Evolutionary conservation across 2,329 filamentous ascomycete genomes (phyloP), one percentile per base, ranked within the genome.

Genomic region (Curvularia verruculosa): DNA sequence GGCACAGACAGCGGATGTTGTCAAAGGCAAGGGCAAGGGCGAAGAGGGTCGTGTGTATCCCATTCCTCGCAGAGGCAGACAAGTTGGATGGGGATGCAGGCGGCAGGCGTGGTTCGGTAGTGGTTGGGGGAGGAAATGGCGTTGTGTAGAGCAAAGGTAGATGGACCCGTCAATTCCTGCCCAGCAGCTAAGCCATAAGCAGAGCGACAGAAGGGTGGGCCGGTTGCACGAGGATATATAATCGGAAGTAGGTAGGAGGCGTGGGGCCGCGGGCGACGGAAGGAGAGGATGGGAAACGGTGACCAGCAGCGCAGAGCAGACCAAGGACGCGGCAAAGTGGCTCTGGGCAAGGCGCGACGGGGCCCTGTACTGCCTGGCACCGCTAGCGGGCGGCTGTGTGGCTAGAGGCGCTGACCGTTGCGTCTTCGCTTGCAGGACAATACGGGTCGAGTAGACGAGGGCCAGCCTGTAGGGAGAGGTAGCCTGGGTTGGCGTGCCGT

Each of bases 261-360:
- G 21, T 26, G 24, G 26, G 19, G 39, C 39, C 19, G 46, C 23
- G 37, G 47, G 53, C 43, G 52, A 65, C 49, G 52, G 65, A 67
- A 66, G 52, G 68, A 70, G 61, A 60, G 63, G 66, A 69, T 62
- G 62, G 70, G 67, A 66, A 29, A 39, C n/a, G 34, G 58, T 40
- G 49, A 58, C n/a, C 9, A 29, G 57, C 43, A 49, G 56, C 49
- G 55, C 56, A 56, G 39, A 44, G n/a, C 53, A 29, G 29, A 5
- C 37, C 46, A 44, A 34, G 45, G 36, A 50, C 40, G 52, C 51
- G 50, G 49, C 56, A 49, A 48, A 50, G 29, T 50, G 44, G 34
- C 52, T 47, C 46, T 43, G 43, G 37, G 52, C 53, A 50, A 37
- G 56, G 46, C 56, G 52, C 56, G 54, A 58, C 54, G 59, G 52